Evolutionary conservation across 2,329 filamentous ascomycete genomes (phyloP).

Genomic region (Neurospora crassa): DNA sequence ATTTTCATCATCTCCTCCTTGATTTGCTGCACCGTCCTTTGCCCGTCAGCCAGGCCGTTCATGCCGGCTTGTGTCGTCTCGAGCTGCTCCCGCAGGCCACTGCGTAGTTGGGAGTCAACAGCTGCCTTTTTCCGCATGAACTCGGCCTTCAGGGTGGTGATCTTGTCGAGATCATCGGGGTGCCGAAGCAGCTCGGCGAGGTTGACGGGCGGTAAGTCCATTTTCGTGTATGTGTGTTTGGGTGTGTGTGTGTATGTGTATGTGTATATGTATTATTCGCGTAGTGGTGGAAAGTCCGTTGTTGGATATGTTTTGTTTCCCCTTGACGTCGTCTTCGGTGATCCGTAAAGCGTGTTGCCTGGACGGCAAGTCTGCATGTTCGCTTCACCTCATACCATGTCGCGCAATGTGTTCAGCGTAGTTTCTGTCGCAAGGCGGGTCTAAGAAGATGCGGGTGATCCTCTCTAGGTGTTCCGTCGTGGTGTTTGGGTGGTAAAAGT

Average conservation of each 20-base stretch:
- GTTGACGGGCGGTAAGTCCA: conserved; percentile 65
- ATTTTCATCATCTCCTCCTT: conserved; percentile 99
- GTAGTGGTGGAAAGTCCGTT: not conserved
- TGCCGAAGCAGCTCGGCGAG: conserved; percentile 89
- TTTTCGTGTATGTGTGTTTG: conserved; percentile 24
- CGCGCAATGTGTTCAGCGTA: conserved; percentile 1
- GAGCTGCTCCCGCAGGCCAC: conserved; percentile 82
- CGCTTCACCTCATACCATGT: conserved; percentile 7
- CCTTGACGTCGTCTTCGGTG: not conserved
- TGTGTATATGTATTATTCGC: not conserved
- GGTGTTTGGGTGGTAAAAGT: not conserved
- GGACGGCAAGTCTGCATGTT: conserved; percentile 2
- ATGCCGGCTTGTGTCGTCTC: conserved; percentile 92
- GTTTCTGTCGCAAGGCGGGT: not conserved
- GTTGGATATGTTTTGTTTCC: not conserved
- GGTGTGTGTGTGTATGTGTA: not conserved
- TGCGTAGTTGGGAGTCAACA: conserved; percentile 82
- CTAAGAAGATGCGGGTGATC: not conserved
- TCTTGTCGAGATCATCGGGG: conserved; percentile 96
- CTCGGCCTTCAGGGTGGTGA: conserved; percentile 78
- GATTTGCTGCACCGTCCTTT: conserved; percentile 84
- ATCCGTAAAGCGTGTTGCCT: not conserved
- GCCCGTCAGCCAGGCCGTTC: conserved; percentile 76
- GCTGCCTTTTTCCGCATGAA: conserved; percentile 90
- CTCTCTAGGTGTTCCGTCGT: not conserved